These are phyloP conservation scores for Kwoniella bestiolae DNA, from an alignment of 768 basidiomycete genomes.

Conservation along the genomic window DNA sequence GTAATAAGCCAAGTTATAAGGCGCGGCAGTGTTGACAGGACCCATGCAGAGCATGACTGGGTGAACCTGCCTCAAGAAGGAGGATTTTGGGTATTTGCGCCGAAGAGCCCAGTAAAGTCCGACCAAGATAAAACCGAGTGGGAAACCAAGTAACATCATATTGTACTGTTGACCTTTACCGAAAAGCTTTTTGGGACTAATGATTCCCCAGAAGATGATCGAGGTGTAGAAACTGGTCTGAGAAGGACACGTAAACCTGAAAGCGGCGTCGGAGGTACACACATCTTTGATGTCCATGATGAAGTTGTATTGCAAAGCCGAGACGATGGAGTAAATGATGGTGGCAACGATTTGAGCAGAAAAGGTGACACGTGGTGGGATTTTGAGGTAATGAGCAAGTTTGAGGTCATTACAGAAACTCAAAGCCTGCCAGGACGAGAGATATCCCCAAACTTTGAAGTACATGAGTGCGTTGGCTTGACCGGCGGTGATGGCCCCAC, in stretches of 20 bases:
- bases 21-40: constrained; percentile 8
- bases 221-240: constrained; percentile 58
- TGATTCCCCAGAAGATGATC: constrained; percentile 55
- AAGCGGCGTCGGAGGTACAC: constrained; percentile 54
- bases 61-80: constrained; percentile 19
- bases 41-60: constrained; percentile 17
- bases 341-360: constrained; percentile 56
- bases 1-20: constrained; percentile 37
- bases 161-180: constrained; percentile 58
- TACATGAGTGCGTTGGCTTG: constrained; percentile 10
- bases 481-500: constrained; percentile 16
- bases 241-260: constrained; percentile 56
- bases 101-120: constrained; percentile 16
- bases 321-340: constrained; percentile 51
- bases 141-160: constrained; percentile 73
- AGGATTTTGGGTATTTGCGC: constrained; percentile 13
- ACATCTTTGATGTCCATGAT: constrained; percentile 61
- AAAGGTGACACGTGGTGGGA: constrained; percentile 82
- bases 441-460: constrained; percentile 64
- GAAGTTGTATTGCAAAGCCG: constrained; percentile 49
- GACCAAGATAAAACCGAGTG: constrained; percentile 67
- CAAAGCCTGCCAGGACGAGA: constrained; percentile 67
- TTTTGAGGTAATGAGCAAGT: constrained; percentile 68
- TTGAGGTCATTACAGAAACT: constrained; percentile 75
- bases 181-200: constrained; percentile 58